Conservation (phyloP, 1,139 yeast species). For the Debaryomycetaceae sp. region DNA sequence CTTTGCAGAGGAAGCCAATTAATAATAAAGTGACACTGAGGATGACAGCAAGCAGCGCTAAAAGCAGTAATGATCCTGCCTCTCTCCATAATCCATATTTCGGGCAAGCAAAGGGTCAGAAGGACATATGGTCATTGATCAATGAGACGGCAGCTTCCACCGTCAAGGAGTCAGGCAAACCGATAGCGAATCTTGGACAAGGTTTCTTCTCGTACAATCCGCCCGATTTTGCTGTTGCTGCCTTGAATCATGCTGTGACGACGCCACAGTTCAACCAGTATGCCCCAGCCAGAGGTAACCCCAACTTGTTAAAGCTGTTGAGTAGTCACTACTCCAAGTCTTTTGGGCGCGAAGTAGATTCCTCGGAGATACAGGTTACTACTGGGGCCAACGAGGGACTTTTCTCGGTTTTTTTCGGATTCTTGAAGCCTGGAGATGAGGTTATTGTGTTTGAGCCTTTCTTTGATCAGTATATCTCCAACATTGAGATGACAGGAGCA, state of each 20-base stretch:
- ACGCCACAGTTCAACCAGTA: constrained; percentile 81
- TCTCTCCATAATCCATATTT: constrained; percentile 60
- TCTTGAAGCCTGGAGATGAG: constrained; percentile 85
- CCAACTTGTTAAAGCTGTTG: constrained; percentile 64
- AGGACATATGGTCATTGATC: constrained; percentile 92
- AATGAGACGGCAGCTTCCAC: constrained; percentile 93
- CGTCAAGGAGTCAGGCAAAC: constrained; percentile 57
- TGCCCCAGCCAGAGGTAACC: constrained; percentile 87
- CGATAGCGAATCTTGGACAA: constrained; percentile 87
- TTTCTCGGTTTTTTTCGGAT: constrained; percentile 78
- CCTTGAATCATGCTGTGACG: constrained; percentile 74
- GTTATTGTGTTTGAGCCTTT: constrained; percentile 97
- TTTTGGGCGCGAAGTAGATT: constrained; percentile 56
- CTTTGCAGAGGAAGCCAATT: background rate
- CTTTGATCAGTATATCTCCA: constrained; percentile 93
- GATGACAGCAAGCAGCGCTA: constrained; percentile 4
- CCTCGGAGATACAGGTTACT: constrained; percentile 73
- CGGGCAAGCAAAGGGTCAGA: constrained; percentile 50
- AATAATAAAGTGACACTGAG: background rate
- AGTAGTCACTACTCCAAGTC: constrained; percentile 68
- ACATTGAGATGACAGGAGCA: constrained; percentile 91
- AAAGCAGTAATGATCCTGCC: constrained; percentile 3
- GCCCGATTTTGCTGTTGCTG: constrained; percentile 81
- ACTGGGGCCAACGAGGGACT: constrained; percentile 98
- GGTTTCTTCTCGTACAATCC: constrained; percentile 96